Evolutionary conservation across 495 filamentous ascomycete species (phyloP).

Genomic region (Talaromyces borbonicus): DNA sequence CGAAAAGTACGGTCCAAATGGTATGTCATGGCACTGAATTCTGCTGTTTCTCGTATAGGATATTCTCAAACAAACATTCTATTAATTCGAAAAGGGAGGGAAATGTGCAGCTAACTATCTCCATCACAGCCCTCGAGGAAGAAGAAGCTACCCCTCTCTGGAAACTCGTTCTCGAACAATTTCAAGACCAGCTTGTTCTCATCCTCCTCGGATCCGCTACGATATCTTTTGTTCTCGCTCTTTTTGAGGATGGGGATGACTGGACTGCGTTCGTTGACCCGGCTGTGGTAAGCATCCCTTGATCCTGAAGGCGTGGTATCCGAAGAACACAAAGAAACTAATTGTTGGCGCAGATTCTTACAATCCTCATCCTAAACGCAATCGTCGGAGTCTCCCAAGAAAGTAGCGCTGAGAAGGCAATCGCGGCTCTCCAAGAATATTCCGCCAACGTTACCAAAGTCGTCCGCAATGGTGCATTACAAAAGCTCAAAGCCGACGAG

Average conservation of each 20-base stretch:
- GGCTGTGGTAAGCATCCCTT: slow-evolving; percentile 68
- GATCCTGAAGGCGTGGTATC: no score
- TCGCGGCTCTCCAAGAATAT: slow-evolving; percentile 97
- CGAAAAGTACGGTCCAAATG: slow-evolving; percentile 73
- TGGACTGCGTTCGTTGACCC: slow-evolving; percentile 99
- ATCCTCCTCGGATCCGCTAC: slow-evolving; percentile 89
- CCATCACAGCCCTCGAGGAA: slow-evolving; percentile 69
- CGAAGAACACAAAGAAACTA: no score
- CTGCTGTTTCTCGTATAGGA: no score
- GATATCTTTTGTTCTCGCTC: slow-evolving; percentile 87
- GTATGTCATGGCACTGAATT: slow-evolving; percentile 38
- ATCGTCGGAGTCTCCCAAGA: slow-evolving; percentile 98
- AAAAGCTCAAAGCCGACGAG: slow-evolving; percentile 82
- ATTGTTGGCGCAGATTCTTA: slow-evolving; percentile 97
- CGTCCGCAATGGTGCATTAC: slow-evolving; percentile 64
- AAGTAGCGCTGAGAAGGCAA: slow-evolving; percentile 96
- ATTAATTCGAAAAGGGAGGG: neutral
- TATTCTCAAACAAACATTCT: no score
- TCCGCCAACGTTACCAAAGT: slow-evolving; percentile 97
- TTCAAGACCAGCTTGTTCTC: slow-evolving; percentile 97
- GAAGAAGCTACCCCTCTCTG: slow-evolving; percentile 96
- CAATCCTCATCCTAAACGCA: slow-evolving; percentile 92
- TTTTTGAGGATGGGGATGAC: slow-evolving; percentile 86
- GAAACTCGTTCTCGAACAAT: slow-evolving; percentile 95
- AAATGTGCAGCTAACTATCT: slow-evolving; percentile 13